These are phyloP conservation scores for Gossypium davidsonii DNA, from an alignment of 441 rosid species.

Conservation along the genomic window DNA sequence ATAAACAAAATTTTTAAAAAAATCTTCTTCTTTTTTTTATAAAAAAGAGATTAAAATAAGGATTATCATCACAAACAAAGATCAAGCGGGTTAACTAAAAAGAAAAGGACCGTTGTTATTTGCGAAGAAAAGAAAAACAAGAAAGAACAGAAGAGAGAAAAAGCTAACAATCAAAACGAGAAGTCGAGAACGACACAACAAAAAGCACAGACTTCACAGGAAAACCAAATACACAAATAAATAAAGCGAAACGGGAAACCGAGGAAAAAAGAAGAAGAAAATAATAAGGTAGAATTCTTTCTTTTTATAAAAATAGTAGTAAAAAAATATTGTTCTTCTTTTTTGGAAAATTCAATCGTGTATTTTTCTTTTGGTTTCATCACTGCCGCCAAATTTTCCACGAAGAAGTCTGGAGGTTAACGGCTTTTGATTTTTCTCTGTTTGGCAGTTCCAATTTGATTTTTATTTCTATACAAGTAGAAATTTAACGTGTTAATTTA, in stretches of 20 bases:
- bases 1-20: neutral
- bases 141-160: neutral
- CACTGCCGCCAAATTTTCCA: neutral
- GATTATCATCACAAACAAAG: neutral
- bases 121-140: neutral
- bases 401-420: neutral
- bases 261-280: neutral
- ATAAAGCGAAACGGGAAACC: neutral
- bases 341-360: neutral
- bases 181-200: constrained; percentile 6
- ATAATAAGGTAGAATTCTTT: constrained; percentile 18
- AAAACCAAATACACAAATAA: neutral
- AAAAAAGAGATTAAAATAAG: neutral
- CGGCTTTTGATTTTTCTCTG: neutral
- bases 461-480: neutral
- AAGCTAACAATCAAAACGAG: constrained; percentile 11
- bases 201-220: constrained; percentile 2
- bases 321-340: neutral
- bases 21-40: neutral
- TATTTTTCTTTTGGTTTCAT: neutral
- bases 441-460: neutral
- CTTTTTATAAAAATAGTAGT: neutral
- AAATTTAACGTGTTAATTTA: neutral
- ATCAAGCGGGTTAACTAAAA: constrained; percentile 5
- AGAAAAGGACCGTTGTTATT: neutral